Evolutionary conservation across 805 yeast species (phyloP), one percentile per base, ranked within the genome.

Genomic region (Candida endomychidarum): DNA sequence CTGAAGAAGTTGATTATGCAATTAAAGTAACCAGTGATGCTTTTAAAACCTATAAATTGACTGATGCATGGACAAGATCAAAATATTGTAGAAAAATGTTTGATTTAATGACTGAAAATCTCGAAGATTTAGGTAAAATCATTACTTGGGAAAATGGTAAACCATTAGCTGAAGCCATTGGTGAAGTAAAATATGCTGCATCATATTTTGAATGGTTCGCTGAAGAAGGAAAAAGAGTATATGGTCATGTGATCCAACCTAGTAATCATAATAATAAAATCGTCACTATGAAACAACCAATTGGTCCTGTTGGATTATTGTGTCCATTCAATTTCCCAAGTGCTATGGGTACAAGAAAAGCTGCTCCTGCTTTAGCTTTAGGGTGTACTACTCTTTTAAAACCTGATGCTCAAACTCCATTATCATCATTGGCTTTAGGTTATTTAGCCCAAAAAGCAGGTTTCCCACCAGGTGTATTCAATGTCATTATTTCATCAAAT

Each of bases 301-400:
- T 80, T 37, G 86, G 86, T 36, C 80, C 78, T 5, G 78, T 80
- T 34, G 83, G 81, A 22, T 67, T 78, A 45, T 74, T 80, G 48
- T 75, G 81, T 41, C 86, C 86, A 21, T 80, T 82, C 77, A 80
- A 80, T 57, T 80, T 80, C 64, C 86, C 86, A 21, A 63, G 70
- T 43, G 84, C 83, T 11, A 80, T 80, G 84, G 77, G 80, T 37
- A 74, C 83, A 8, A 69, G 85, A 49, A 80, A 81, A 49, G 78
- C 77, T 3, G 83, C 77, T 17, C 81, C 85, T 20, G 83, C 83
- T 0, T 58, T 79, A 30, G 83, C 83, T n/a, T 80, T 74, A 14
- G 85, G 85, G 8, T 78, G 83, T 54, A 77, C 83, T 5, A 67
- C 76, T 11, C 74, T 80, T 25, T 56, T 79, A 45, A 80, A 80